These are phyloP conservation scores for Apiospora rasikravindrae DNA, from an alignment of 2,329 filamentous ascomycete genomes.

Conservation along the genomic window DNA sequence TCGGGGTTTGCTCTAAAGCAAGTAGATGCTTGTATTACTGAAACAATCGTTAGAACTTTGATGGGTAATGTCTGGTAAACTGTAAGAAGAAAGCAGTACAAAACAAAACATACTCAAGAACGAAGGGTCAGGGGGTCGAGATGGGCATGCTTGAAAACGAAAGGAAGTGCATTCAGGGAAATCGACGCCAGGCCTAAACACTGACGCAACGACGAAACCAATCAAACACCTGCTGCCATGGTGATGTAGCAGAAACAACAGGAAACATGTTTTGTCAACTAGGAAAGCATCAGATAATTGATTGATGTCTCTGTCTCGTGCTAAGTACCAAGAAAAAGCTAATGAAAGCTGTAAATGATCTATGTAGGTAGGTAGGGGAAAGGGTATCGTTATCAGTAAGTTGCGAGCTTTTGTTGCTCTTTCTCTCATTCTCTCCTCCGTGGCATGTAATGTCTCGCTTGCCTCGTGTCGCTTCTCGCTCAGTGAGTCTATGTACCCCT, in stretches of 20 bases:
- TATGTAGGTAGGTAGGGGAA: not conserved
- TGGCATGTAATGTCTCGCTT: not conserved
- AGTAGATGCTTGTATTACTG: not conserved
- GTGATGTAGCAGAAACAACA: not conserved
- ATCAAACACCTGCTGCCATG: not conserved
- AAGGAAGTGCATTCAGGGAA: not conserved
- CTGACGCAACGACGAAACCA: not conserved
- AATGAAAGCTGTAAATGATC: not conserved
- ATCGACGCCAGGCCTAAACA: not conserved
- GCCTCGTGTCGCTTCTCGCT: not conserved
- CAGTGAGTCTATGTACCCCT: not conserved
- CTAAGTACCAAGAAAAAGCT: not conserved
- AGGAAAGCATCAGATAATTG: not conserved
- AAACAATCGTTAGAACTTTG: not conserved
- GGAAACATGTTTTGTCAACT: not conserved
- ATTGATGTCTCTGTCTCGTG: not conserved
- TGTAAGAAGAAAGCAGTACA: not conserved
- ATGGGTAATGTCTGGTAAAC: too few relatives aligned
- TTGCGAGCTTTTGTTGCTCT: not conserved
- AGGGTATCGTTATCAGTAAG: constrained; percentile 7
- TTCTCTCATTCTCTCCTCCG: not conserved
- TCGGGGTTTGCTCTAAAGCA: not conserved
- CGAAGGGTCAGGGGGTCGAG: not conserved
- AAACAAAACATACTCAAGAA: not conserved
- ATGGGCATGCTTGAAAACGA: not conserved